These are phyloP conservation scores for Setomelanomma holmii DNA, from an alignment of 2,329 filamentous ascomycete genomes.

Conservation along the genomic window DNA sequence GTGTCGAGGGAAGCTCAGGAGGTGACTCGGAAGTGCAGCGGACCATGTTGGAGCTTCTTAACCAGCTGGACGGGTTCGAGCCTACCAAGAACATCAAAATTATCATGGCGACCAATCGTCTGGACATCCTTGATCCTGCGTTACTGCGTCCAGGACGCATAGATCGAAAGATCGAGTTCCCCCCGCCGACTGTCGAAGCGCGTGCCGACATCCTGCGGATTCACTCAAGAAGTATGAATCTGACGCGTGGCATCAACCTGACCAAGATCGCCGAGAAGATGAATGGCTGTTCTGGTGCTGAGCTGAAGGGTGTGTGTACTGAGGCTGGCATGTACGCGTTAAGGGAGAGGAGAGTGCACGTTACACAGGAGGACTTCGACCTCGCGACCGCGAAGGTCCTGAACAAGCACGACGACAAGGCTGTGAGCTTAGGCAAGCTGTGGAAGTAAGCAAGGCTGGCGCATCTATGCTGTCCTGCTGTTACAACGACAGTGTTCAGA, in stretches of 20 bases:
- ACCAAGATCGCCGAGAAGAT: conserved; percentile 99
- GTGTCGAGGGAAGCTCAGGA: conserved; percentile 92
- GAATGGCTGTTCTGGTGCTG: conserved; percentile 97
- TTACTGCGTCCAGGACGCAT: conserved; percentile 95
- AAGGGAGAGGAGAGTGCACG: conserved; percentile 92
- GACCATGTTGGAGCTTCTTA: conserved; percentile 97
- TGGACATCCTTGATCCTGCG: conserved; percentile 96
- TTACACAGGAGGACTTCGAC: conserved; percentile 99
- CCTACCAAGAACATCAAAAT: conserved; percentile 99
- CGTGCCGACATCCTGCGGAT: conserved; percentile 97
- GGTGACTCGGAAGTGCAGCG: conserved; percentile 98
- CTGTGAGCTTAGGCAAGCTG: conserved; percentile 86
- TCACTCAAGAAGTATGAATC: conserved; percentile 97
- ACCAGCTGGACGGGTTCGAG: conserved; percentile 98
- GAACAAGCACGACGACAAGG: conserved; percentile 99
- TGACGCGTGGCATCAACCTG: conserved; percentile 95
- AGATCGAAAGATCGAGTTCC: conserved; percentile 98
- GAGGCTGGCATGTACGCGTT: conserved; percentile 98
- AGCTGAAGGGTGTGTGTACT: conserved; percentile 98
- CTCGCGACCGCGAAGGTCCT: conserved; percentile 98
- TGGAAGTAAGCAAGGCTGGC: conserved; percentile 67
- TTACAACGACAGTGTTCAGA: conserved; percentile 1
- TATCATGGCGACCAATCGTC: conserved; percentile 98
- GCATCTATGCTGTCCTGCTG: conserved; percentile 2
- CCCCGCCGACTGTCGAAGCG: conserved; percentile 93